These are phyloP conservation scores for Pichia sp. DNA, from an alignment of 1,139 yeast species.

Conservation along the genomic window DNA sequence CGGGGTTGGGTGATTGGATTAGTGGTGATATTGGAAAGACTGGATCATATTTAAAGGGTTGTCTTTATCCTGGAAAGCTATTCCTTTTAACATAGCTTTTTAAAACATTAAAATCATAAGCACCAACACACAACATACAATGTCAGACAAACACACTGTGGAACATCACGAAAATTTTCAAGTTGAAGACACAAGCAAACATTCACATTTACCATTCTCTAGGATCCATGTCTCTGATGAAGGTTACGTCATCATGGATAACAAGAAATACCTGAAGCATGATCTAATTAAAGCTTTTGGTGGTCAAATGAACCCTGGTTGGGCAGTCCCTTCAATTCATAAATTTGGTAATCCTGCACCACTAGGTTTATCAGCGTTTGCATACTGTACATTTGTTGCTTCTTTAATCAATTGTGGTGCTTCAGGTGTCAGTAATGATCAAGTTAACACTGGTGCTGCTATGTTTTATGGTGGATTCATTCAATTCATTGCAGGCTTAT, in stretches of 20 bases:
- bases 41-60: background rate
- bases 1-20: background rate
- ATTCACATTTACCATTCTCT: background rate
- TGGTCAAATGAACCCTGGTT: constrained; percentile 63
- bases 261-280: constrained; percentile 54
- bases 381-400: constrained; percentile 75
- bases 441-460: constrained; percentile 65
- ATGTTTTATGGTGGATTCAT: constrained; percentile 79
- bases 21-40: background rate
- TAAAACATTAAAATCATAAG: background rate
- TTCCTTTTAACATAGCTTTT: background rate
- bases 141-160: background rate
- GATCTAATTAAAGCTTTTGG: constrained; percentile 65
- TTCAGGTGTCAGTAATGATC: constrained; percentile 46
- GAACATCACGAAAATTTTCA: background rate
- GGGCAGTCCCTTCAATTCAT: constrained; percentile 56
- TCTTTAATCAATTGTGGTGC: constrained; percentile 59
- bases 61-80: background rate
- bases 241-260: constrained; percentile 61
- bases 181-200: background rate
- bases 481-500: constrained; percentile 67
- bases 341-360: constrained; percentile 88
- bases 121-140: background rate
- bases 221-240: constrained; percentile 12
- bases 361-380: constrained; percentile 77